Conservation (phyloP, 2,329 filamentous ascomycete species). For the Penicillium hesseltinei region DNA sequence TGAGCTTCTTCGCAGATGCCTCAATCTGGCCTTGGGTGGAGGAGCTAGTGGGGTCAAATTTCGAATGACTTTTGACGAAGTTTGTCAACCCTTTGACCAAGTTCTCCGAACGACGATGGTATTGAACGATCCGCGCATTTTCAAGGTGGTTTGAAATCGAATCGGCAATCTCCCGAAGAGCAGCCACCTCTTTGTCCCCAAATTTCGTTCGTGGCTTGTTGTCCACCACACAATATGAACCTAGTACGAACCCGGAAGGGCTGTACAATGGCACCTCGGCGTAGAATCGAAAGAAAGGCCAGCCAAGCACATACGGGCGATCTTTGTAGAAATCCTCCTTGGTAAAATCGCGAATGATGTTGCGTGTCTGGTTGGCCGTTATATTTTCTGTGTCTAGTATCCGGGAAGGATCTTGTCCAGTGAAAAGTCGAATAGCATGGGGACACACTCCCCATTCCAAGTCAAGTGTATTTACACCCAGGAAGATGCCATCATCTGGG, state of each 20-base stretch:
- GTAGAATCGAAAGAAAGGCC: slow-evolving; percentile 49
- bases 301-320: slow-evolving; percentile 33
- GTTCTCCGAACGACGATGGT: slow-evolving; percentile 55
- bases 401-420: slow-evolving; percentile 19
- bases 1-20: background rate
- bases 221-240: slow-evolving; percentile 59
- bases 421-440: slow-evolving; percentile 26
- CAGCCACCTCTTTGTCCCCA: slow-evolving; percentile 32
- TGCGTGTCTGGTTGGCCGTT: slow-evolving; percentile 30
- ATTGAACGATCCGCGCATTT: slow-evolving; percentile 53
- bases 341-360: slow-evolving; percentile 40
- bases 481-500: slow-evolving; percentile 33
- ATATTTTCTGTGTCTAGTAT: slow-evolving; percentile 23
- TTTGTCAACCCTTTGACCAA: slow-evolving; percentile 56
- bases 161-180: slow-evolving; percentile 56
- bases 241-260: slow-evolving; percentile 55
- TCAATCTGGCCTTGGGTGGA: slow-evolving; percentile 14
- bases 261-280: slow-evolving; percentile 61
- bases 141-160: slow-evolving; percentile 60
- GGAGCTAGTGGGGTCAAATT: slow-evolving; percentile 24
- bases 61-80: slow-evolving; percentile 47
- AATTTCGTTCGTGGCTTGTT: slow-evolving; percentile 52
- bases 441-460: slow-evolving; percentile 24
- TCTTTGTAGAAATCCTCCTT: slow-evolving; percentile 36
- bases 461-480: slow-evolving; percentile 29